These are phyloP conservation scores for Claviceps sorghi DNA, from an alignment of 2,329 filamentous ascomycete species.

Conservation along the genomic window DNA sequence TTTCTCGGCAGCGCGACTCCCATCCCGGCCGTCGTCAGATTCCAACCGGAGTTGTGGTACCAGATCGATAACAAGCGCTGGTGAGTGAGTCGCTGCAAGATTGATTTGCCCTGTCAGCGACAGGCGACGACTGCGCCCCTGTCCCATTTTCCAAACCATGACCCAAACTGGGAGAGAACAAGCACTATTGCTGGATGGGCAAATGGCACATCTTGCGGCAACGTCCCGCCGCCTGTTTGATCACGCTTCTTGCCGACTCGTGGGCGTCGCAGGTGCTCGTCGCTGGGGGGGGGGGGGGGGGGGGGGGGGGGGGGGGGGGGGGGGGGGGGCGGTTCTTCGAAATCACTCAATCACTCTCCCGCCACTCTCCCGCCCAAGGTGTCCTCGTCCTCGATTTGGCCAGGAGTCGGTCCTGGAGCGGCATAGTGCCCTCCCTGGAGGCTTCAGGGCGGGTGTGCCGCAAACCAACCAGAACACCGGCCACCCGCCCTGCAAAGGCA, in stretches of 20 bases:
- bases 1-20: not conserved
- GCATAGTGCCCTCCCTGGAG: constrained; percentile 1
- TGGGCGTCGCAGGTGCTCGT: not conserved
- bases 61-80: not conserved
- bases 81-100: not conserved
- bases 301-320: no score
- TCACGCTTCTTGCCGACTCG: not conserved
- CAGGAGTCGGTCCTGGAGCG: not conserved
- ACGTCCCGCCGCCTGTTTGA: not conserved
- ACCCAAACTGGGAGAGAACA: not conserved
- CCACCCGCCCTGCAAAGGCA: constrained; percentile 3
- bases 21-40: not conserved
- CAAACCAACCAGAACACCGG: constrained; percentile 3
- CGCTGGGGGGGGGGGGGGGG: no score
- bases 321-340: no score
- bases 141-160: not conserved
- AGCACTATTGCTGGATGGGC: not conserved
- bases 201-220: not conserved
- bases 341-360: not conserved
- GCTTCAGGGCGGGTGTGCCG: not conserved
- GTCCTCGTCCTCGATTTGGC: not conserved
- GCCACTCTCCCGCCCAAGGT: not conserved
- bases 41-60: not conserved
- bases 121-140: not conserved
- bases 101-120: not conserved